Evolutionary conservation across 2,329 filamentous ascomycete genomes (phyloP), one percentile per base, ranked within the genome.

Genomic region (Monilinia polystroma): DNA sequence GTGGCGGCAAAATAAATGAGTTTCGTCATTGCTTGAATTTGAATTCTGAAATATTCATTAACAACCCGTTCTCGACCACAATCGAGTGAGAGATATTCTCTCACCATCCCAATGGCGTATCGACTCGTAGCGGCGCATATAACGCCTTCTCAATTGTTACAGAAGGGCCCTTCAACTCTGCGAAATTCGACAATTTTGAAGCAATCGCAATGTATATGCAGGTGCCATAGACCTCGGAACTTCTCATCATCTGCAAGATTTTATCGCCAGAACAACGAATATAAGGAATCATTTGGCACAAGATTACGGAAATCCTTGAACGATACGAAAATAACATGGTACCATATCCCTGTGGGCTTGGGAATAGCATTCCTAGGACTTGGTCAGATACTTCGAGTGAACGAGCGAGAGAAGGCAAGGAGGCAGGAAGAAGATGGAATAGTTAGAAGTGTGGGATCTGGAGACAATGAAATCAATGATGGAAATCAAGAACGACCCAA

Each of bases 321-420:
- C 51, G 82, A 84, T 51, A 91, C 88, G 45, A 88, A 85, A 72
- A 82, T 90, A 67, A 84, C 88, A 81, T 92, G 89, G 89, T 86
- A 88, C 76, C 87, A 87, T 11, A 91, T 91, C 68, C 89, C 89
- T 18, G 82, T 91, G 56, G 87, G 84, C 14, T 79, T 91, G 12
- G 89, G 89, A 43, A 85, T 91, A 72, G 87, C 81, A 55, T 88
- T 90, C 73, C 81, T 91, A 0, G 89, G 87, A 35, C 78, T 85
- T 47, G 81, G 85, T 66, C 88, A 91, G 71, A 82, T 90, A 71
- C 88, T 88, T 73, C 84, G 85, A 72, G 81, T 87, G 54, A 84
- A 83, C 68, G 77, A 81, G 53, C 77, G 84, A 38, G 82, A 84
- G 67, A 79, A 81, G 72, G 76, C 77, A 47, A 78, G 74, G 52